Evolutionary conservation across 2,329 filamentous ascomycete genomes (phyloP), one percentile per base, ranked within the genome.

Genomic region (Fusarium nematophilum): DNA sequence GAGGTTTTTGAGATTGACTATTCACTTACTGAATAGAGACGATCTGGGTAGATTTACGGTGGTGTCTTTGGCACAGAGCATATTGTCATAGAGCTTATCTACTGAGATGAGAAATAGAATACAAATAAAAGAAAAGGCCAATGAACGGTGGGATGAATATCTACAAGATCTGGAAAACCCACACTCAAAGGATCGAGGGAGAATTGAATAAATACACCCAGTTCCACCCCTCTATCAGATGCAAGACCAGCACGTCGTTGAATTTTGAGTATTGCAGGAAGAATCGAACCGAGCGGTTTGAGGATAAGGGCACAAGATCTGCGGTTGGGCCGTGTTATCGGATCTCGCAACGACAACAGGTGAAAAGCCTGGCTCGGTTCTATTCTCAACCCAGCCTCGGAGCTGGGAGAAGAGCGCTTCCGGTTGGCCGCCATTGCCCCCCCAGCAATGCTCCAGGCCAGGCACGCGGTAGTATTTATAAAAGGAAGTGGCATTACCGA

Each of bases 311-410:
- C 55, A 58, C 3, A 58, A 1, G 3, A 54, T 43, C 7, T 46
- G 55, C n/a, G 54, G 18, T 10, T 54, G 39, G 3, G 26, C 39
- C 10, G 31, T 21, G n/a, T 46, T 42, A 11, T 54, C 51, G 3
- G 30, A 11, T 10, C 26, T 43, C 4, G 21, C 45, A 7, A 54
- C 27, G 1, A 46, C 34, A 29, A 46, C 17, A 6, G 55, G 55
- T 2, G 51, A 50, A 3, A 9, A 33, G 23, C 50, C 38, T 2
- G 55, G 55, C 14, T 30, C 50, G 11, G 45, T 58, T 11, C 50
- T 50, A 17, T 55, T 58, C 13, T 58, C 55, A 29, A 58, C 50
- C 55, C 55, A 58, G n/a, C 21, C 45, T 46, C 25, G 39, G 3
- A 58, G 39, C n/a, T 44, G 37, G 4, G 26, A 33, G 31, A 58